Evolutionary conservation across 2,329 filamentous ascomycete genomes (phyloP).

Genomic region (Helminthosporium solani): DNA sequence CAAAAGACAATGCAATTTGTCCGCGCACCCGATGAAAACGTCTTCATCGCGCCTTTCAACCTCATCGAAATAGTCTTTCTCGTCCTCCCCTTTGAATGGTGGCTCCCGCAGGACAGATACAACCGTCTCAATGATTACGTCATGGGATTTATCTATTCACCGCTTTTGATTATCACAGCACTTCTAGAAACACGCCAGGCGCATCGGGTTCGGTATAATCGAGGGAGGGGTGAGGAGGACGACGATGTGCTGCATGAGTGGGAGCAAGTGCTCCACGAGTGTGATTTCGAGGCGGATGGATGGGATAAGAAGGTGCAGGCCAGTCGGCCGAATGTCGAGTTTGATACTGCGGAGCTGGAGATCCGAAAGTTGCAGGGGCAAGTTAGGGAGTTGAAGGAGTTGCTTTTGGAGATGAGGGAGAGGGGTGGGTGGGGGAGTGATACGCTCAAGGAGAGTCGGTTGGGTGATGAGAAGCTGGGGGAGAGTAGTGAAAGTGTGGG

Average conservation of each 20-base stretch:
- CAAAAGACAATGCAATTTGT: constrained; percentile 97
- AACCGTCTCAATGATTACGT: constrained; percentile 82
- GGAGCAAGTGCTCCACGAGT: constrained; percentile 73
- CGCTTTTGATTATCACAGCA: constrained; percentile 77
- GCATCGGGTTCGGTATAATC: constrained; percentile 67
- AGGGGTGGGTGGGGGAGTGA: constrained; percentile 31
- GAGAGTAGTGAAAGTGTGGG: constrained; percentile 29
- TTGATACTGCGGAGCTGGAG: constrained; percentile 74
- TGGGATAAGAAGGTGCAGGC: constrained; percentile 79
- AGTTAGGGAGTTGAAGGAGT: constrained; percentile 47
- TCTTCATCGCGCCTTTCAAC: constrained; percentile 96
- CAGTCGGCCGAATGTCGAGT: constrained; percentile 79
- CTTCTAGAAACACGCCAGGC: constrained; percentile 52
- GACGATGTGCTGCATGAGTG: constrained; percentile 89
- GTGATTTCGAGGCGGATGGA: constrained; percentile 80
- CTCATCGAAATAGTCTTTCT: constrained; percentile 83
- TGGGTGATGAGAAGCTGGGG: constrained; percentile 18
- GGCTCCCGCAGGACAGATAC: constrained; percentile 74
- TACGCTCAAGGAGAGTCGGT: constrained; percentile 30
- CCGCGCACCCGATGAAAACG: constrained; percentile 94
- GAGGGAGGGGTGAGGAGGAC: constrained; percentile 78
- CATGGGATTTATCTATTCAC: constrained; percentile 84
- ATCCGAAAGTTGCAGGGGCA: constrained; percentile 47
- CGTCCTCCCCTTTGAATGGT: constrained; percentile 88
- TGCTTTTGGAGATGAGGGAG: constrained; percentile 33